Conservation (phyloP, 1,284 basidiomycete genomes). For the Irpex sp. region DNA sequence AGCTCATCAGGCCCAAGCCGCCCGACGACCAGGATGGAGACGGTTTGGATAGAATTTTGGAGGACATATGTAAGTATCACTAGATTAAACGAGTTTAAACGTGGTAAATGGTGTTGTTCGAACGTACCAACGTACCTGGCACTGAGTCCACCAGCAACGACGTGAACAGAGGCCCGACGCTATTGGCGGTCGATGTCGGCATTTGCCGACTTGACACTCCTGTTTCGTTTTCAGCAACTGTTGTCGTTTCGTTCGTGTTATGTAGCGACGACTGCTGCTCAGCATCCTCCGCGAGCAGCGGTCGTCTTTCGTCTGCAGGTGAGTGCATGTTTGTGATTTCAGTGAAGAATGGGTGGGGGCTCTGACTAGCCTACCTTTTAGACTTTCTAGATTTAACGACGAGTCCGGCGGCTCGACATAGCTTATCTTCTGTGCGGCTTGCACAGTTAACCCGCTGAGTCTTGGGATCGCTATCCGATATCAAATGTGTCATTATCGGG, state of each 20-base stretch:
- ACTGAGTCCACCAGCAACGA: slow-evolving; percentile 52
- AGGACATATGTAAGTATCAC: slow-evolving; percentile 51
- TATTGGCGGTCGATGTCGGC: slow-evolving; percentile 8
- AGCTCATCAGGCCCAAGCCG: slow-evolving; percentile 66
- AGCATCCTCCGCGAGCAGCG: slow-evolving; percentile 13
- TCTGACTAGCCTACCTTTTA: background rate
- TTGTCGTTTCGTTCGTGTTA: slow-evolving; percentile 11
- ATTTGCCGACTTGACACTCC: background rate
- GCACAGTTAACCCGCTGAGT: background rate
- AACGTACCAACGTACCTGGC: slow-evolving; percentile 38
- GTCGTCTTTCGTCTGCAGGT: slow-evolving; percentile 17
- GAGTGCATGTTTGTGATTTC: background rate
- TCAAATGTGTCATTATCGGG: background rate
- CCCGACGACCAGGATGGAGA: slow-evolving; percentile 58
- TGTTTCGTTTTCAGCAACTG: slow-evolving; percentile 8
- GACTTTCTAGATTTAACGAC: background rate
- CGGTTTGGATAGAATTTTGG: slow-evolving; percentile 71
- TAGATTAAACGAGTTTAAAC: background rate
- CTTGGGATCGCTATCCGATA: background rate
- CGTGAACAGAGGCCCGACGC: slow-evolving; percentile 33
- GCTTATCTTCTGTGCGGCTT: background rate
- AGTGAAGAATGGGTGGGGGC: background rate
- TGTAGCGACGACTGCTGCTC: background rate
- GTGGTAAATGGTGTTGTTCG: background rate
- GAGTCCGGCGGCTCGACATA: background rate